phyloP scores from a whole-genome alignment of 2,329 filamentous ascomycete species.

The Ilyonectria mors-panacis region DNA sequence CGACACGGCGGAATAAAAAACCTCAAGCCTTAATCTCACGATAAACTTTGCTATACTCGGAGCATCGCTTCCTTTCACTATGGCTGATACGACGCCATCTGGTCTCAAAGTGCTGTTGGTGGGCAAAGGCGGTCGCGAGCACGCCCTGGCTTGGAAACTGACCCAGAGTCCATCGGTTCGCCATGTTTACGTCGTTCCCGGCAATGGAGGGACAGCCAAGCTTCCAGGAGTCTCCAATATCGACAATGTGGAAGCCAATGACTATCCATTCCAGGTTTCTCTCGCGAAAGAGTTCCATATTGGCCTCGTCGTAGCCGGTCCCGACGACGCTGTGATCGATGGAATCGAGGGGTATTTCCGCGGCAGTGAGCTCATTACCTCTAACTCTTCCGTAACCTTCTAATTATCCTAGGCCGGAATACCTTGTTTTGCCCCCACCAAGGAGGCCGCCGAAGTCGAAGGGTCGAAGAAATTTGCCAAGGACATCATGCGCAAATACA shows the following conservation, averaged over 20 bases:
- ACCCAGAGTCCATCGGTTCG: not conserved
- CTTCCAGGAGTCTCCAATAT: not conserved
- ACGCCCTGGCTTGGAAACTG: constrained; percentile 5
- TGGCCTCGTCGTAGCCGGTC: constrained; percentile 81
- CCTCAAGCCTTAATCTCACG: no score
- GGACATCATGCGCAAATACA: constrained; percentile 82
- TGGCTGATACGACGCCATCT: no score
- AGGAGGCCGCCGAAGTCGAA: constrained; percentile 80
- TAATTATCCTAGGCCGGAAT: constrained; percentile 60
- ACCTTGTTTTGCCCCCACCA: constrained; percentile 77
- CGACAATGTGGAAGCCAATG: not conserved
- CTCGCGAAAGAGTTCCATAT: constrained; percentile 70
- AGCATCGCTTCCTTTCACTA: no score
- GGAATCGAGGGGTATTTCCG: constrained; percentile 81
- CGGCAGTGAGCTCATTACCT: constrained; percentile 52
- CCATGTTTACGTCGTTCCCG: constrained; percentile 3
- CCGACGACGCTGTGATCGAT: constrained; percentile 81
- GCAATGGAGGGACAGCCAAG: constrained; percentile 1
- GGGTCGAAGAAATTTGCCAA: constrained; percentile 86
- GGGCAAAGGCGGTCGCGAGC: constrained; percentile 4
- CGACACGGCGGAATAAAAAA: no score
- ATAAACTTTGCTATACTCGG: no score
- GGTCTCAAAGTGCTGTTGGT: no score
- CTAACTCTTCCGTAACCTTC: not conserved
- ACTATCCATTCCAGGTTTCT: not conserved